These are phyloP conservation scores for Copromyces sp. DNA, from an alignment of 495 filamentous ascomycete genomes.

Conservation along the genomic window DNA sequence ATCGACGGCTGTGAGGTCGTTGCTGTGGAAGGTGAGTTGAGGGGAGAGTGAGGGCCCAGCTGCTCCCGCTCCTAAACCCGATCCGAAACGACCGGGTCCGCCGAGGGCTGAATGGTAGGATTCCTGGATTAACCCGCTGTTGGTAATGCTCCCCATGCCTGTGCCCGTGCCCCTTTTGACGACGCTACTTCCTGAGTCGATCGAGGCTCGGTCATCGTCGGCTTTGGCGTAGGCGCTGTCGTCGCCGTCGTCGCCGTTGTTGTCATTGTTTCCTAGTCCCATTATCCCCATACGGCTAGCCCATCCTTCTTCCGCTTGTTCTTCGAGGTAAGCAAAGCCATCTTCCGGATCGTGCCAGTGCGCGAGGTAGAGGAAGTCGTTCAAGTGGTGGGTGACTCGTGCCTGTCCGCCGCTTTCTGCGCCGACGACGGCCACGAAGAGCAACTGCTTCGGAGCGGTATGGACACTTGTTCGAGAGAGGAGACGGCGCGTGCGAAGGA, in stretches of 20 bases:
- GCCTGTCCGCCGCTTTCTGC: slow-evolving; percentile 32
- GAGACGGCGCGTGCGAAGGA: slow-evolving; percentile 66
- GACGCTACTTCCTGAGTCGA: slow-evolving; percentile 23
- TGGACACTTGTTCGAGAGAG: slow-evolving; percentile 61
- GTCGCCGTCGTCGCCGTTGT: slow-evolving; percentile 3
- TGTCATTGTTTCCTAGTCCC: background rate
- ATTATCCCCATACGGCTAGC: background rate
- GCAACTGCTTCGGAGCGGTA: slow-evolving; percentile 65
- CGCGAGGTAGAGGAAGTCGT: slow-evolving; percentile 79
- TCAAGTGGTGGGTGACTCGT: slow-evolving; percentile 47
- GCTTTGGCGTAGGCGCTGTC: background rate
- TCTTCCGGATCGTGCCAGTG: slow-evolving; percentile 74
- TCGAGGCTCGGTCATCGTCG: slow-evolving; percentile 23
- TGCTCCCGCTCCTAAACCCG: background rate
- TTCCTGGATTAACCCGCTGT: background rate
- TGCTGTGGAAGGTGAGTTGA: background rate
- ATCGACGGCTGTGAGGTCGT: background rate
- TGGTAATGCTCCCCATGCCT: background rate
- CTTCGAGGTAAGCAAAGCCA: slow-evolving; percentile 62
- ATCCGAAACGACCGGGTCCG: background rate
- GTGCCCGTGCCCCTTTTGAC: slow-evolving; percentile 11
- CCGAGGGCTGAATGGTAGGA: background rate
- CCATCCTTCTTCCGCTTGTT: slow-evolving; percentile 25
- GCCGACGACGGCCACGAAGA: slow-evolving; percentile 64
- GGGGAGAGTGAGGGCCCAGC: background rate